Conservation (phyloP, 164 flowering plant genomes). For the Dillenia turbinata region DNA sequence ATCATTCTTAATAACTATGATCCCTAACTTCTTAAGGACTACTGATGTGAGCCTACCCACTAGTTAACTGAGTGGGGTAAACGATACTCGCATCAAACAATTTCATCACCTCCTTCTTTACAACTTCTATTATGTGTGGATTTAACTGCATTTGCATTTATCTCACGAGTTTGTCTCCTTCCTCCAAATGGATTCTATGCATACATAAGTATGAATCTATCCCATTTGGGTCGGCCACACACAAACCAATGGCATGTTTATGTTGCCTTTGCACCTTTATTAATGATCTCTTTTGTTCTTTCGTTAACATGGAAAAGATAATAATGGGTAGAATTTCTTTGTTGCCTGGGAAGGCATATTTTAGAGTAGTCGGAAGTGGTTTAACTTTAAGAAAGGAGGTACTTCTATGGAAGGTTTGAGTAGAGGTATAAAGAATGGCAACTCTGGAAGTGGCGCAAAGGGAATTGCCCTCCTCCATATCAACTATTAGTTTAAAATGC, state of each 20-base stretch:
- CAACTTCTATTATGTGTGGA: not conserved
- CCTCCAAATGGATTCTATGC: not conserved
- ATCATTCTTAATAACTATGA: no score
- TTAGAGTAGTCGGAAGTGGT: not conserved
- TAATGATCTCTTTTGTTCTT: not conserved
- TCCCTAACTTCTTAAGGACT: no score
- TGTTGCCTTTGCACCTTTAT: not conserved
- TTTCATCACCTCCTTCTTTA: no score
- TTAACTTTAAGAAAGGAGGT: not conserved
- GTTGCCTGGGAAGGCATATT: not conserved
- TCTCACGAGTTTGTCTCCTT: not conserved
- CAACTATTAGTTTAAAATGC: no score
- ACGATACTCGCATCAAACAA: no score
- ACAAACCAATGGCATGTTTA: not conserved
- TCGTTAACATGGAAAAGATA: not conserved
- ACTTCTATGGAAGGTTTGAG: no score
- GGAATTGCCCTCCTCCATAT: no score
- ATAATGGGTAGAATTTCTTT: not conserved
- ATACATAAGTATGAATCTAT: not conserved
- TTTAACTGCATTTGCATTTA: not conserved
- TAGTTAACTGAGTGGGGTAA: no score
- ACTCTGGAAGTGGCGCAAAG: no score
- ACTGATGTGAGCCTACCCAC: no score
- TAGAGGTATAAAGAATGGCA: no score
- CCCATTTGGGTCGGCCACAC: not conserved